phyloP scores from a whole-genome alignment of 495 filamentous ascomycete genomes.

The Chaetomidium leptoderma region DNA sequence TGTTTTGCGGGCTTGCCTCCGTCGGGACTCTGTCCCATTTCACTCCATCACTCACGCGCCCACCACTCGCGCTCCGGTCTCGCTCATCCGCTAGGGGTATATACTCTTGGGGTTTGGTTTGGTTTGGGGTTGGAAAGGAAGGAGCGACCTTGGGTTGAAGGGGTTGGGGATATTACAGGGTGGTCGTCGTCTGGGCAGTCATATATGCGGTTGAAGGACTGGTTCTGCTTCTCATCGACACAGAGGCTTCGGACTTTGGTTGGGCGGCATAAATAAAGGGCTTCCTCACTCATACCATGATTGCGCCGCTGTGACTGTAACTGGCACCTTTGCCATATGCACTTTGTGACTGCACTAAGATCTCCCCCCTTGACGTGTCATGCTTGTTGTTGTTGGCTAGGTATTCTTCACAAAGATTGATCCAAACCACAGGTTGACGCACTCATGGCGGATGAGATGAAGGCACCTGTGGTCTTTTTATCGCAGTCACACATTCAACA shows the following conservation, averaged over 20 bases:
- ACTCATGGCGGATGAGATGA: too few species aligned
- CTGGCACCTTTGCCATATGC: too few species aligned
- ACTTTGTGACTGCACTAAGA: too few species aligned
- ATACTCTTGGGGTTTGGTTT: not conserved
- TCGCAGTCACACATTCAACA: too few species aligned
- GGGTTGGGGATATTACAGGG: not conserved
- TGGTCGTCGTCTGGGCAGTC: not conserved
- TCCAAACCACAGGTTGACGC: too few species aligned
- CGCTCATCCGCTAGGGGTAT: not conserved
- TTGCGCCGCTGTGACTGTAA: not conserved
- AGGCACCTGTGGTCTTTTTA: too few species aligned
- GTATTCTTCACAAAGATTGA: too few species aligned
- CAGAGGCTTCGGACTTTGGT: too few species aligned
- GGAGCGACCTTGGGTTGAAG: not conserved
- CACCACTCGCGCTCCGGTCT: not conserved
- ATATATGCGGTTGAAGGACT: too few species aligned
- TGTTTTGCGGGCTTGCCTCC: not conserved
- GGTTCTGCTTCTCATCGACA: too few species aligned
- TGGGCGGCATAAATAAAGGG: not conserved
- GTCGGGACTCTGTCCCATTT: not conserved
- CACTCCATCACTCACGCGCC: not conserved
- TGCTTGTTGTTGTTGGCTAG: too few species aligned
- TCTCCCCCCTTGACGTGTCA: too few species aligned
- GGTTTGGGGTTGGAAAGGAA: not conserved
- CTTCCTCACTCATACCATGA: not conserved